Conservation (phyloP, 2,329 filamentous ascomycete genomes). For the Grosmannia serpens region DNA sequence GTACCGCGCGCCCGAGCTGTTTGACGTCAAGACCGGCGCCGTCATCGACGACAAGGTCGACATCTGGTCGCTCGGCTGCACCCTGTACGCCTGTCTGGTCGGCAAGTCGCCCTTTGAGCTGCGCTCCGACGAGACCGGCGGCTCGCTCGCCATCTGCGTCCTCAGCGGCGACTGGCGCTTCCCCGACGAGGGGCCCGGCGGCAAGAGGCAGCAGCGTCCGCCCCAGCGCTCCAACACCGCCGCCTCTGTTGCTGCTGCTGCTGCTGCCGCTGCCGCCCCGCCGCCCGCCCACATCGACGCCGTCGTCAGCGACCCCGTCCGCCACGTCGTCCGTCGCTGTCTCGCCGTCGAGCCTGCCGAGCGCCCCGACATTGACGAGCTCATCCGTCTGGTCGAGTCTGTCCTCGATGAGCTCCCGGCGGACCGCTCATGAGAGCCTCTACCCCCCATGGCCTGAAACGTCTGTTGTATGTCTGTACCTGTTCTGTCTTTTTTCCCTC, state of each 20-base stretch:
- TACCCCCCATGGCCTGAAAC: no score
- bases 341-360: constrained; percentile 78
- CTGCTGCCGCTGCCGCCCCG: constrained; percentile 16
- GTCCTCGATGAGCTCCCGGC: constrained; percentile 58
- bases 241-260: constrained; percentile 16
- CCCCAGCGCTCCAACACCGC: constrained; percentile 17
- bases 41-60: constrained; percentile 94
- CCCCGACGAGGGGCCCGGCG: constrained; percentile 67
- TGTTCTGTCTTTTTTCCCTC: no score
- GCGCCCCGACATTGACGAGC: constrained; percentile 73
- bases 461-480: neutral
- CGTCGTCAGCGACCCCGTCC: constrained; percentile 67
- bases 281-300: constrained; percentile 25
- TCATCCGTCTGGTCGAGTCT: constrained; percentile 67
- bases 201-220: constrained; percentile 17
- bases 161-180: constrained; percentile 93
- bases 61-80: constrained; percentile 95
- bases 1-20: constrained; percentile 92
- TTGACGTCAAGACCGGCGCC: constrained; percentile 90
- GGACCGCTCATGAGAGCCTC: constrained; percentile 18
- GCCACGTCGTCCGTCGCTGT: constrained; percentile 79
- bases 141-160: constrained; percentile 84
- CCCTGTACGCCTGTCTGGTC: constrained; percentile 91
- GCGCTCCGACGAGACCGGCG: constrained; percentile 89
- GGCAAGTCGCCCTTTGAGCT: constrained; percentile 97